Evolutionary conservation across 805 yeast genomes (phyloP).

Genomic region (Teunomyces funiuensis): DNA sequence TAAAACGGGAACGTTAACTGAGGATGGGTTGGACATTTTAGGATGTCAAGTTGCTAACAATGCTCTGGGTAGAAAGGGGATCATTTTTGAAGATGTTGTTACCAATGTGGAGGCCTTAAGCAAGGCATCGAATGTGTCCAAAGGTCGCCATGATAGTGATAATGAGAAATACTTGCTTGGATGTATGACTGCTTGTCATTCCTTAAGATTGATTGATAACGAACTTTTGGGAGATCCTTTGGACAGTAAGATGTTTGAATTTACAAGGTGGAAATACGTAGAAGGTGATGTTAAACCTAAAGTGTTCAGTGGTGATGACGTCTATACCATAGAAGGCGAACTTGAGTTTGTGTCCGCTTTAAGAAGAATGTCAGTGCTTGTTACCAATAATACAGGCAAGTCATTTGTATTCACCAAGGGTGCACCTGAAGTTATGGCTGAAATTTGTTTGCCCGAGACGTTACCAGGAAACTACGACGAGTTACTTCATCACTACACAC

Average conservation of each 20-base stretch:
- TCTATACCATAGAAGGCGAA: slow-evolving; percentile 41
- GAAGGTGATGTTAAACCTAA: slow-evolving; percentile 48
- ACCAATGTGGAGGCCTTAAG: slow-evolving; percentile 3
- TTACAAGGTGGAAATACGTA: slow-evolving; percentile 71
- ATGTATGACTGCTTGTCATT: slow-evolving; percentile 79
- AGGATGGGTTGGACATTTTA: slow-evolving; percentile 90
- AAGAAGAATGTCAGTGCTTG: slow-evolving; percentile 86
- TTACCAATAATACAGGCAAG: slow-evolving; percentile 14
- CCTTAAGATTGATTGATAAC: slow-evolving; percentile 73
- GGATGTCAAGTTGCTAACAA: slow-evolving; percentile 48
- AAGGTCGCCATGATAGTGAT: slow-evolving; percentile 24
- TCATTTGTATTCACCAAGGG: slow-evolving; percentile 70
- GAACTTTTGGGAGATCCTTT: slow-evolving; percentile 91
- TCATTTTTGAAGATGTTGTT: slow-evolving; percentile 32
- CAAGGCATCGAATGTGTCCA: slow-evolving; percentile 3
- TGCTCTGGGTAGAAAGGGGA: slow-evolving; percentile 41
- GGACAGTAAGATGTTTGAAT: slow-evolving; percentile 90
- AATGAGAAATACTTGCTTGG: slow-evolving; percentile 34
- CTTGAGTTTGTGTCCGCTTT: slow-evolving; percentile 84
- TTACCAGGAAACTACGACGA: slow-evolving; percentile 77
- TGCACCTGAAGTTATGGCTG: slow-evolving; percentile 91
- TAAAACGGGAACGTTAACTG: slow-evolving; percentile 96
- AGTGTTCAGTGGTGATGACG: slow-evolving; percentile 6
- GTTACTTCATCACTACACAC: slow-evolving; percentile 80
- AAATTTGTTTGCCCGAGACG: slow-evolving; percentile 68